Evolutionary conservation across 768 basidiomycete genomes (phyloP), one percentile per base, ranked within the genome.

Genomic region (Hygrophoropsis aurantiaca): DNA sequence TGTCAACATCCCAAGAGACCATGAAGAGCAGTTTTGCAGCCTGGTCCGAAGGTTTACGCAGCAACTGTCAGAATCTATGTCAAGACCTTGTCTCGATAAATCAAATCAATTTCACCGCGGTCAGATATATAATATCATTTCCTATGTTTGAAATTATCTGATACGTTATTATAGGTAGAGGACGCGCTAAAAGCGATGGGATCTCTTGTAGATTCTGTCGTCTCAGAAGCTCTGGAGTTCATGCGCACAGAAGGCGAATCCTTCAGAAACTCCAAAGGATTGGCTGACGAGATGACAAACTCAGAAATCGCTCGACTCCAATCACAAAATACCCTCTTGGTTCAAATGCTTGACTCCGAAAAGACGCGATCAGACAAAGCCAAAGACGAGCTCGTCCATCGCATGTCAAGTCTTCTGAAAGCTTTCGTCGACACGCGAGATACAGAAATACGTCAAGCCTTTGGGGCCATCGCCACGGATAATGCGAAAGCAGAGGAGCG

Each of bases 351-450:
- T 11, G 78, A 81, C 50, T 65, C 76, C 13, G 90, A 95, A 62
- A 81, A 80, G 60, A 59, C 62, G 11, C 85, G 81, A 50, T 78
- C 85, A 0, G 81, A 85, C 20, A 79, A 75, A 40, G 80, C 87
- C 1, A 86, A 82, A 49, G 81, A 84, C 34, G 85, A 88, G 33
- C 64, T 95, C 11, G 65, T 94, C n/a, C 77, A 85, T 34, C 84
- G 83, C 32, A 75, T 95, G 41, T 86, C 88, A 1, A 72, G 73
- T 3, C 72, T 94, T 53, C 68, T 97, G 2, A 81, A 78, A 10
- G 84, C 79, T 21, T 94, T 87, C 62, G 76, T 84, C 24, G 67
- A 77, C 35, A 77, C 84, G 39, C 80, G 88, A 23, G 86, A 94
- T 59, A 71, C 74, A 13, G 80, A 79, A 16, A 68, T 93, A 43